phyloP scores from a whole-genome alignment of 768 basidiomycete species.

The Psilocybe tampanensis region DNA sequence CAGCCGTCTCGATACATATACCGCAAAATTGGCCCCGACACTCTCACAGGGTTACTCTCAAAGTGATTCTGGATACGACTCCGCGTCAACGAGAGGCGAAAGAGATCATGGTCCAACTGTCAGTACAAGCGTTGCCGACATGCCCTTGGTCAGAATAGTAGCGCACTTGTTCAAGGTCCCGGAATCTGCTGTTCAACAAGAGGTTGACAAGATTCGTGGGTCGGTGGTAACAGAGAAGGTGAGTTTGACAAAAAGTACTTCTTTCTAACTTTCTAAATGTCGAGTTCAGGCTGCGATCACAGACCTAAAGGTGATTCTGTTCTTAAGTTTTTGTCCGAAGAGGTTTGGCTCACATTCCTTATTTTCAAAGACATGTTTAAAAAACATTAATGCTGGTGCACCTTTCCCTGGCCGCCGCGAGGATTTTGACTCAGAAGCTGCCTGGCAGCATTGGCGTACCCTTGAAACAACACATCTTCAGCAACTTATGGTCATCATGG shows the following conservation, averaged over 20 bases:
- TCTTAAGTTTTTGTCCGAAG: background rate
- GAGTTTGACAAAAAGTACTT: conserved; percentile 6
- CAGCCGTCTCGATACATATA: conserved; percentile 81
- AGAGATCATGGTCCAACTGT: conserved; percentile 40
- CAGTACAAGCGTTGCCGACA: conserved; percentile 62
- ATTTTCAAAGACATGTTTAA: conserved; percentile 73
- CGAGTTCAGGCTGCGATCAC: conserved; percentile 72
- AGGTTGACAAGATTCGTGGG: conserved; percentile 67
- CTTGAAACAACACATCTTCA: conserved; percentile 83
- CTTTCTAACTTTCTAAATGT: conserved; percentile 3
- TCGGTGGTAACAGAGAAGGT: conserved; percentile 79
- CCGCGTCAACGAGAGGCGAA: conserved; percentile 53
- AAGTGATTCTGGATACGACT: conserved; percentile 70
- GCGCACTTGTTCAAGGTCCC: conserved; percentile 76
- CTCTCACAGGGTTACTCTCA: conserved; percentile 34
- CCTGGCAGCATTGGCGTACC: conserved; percentile 84
- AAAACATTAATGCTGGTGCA: conserved; percentile 84
- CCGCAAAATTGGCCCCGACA: conserved; percentile 74
- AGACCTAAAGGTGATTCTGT: conserved; percentile 73
- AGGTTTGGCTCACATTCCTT: conserved; percentile 3
- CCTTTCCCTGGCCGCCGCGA: conserved; percentile 85
- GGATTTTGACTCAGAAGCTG: conserved; percentile 83
- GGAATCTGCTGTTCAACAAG: conserved; percentile 65
- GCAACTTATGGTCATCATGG: conserved; percentile 87
- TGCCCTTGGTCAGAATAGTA: conserved; percentile 74